phyloP scores from a whole-genome alignment of 73 alveolate species.

The Paramecium sonneborni region DNA sequence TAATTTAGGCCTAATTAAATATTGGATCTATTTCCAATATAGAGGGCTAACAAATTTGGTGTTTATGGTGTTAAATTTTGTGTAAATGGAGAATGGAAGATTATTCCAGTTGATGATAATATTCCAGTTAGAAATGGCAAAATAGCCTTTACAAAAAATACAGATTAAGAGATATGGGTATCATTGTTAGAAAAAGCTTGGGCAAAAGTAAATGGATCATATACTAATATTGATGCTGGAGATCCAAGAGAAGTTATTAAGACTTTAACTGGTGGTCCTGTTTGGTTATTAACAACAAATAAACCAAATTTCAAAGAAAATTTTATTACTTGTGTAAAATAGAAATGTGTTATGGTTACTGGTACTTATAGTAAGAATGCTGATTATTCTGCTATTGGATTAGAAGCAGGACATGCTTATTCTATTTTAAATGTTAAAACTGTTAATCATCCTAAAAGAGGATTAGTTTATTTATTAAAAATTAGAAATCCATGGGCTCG shows the following conservation, averaged over 20 bases:
- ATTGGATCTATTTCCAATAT: constrained; percentile 68
- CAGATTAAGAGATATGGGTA: constrained; percentile 97
- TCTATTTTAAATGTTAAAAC: constrained; percentile 72
- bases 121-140: constrained; percentile 86
- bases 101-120: constrained; percentile 87
- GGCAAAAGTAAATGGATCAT: constrained; percentile 97
- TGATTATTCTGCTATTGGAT: constrained; percentile 70
- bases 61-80: constrained; percentile 87
- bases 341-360: constrained; percentile 84
- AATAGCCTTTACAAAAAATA: constrained; percentile 84
- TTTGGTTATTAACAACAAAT: constrained; percentile 75
- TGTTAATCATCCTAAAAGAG: constrained; percentile 45
- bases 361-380: constrained; percentile 70
- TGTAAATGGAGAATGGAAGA: constrained; percentile 83
- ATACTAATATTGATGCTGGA: constrained; percentile 91
- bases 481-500: constrained; percentile 97
- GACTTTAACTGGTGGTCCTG: constrained; percentile 92
- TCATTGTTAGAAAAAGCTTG: constrained; percentile 96
- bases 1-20: constrained; percentile 79
- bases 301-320: constrained; percentile 80
- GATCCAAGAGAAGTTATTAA: constrained; percentile 87
- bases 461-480: constrained; percentile 79
- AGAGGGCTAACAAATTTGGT: constrained; percentile 82
- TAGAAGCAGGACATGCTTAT: constrained; percentile 95
- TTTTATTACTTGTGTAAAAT: constrained; percentile 74